Conservation (phyloP, 2,329 filamentous ascomycete genomes). For the Coniochaeta sp. region DNA sequence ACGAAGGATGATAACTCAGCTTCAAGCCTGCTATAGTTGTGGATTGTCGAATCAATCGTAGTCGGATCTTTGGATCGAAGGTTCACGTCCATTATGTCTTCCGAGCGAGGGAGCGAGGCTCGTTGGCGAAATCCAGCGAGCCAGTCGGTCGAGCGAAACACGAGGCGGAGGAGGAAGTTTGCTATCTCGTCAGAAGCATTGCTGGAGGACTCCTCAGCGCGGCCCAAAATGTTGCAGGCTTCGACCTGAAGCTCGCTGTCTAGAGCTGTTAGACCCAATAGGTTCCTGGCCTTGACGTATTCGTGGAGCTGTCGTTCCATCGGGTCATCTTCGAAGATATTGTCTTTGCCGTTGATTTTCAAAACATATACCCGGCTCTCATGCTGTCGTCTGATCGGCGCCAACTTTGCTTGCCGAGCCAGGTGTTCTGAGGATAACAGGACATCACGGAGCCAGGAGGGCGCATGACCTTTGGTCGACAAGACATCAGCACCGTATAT, state of each 20-base stretch:
- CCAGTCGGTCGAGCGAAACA: conserved; percentile 44
- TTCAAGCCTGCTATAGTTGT: conserved; percentile 50
- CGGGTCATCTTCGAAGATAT: conserved; percentile 48
- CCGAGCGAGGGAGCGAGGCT: conserved; percentile 48
- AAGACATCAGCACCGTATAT: conserved; percentile 46
- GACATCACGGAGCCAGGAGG: conserved; percentile 52
- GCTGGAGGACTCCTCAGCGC: conserved; percentile 45
- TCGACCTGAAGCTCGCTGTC: conserved; percentile 53
- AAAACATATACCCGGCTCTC: conserved; percentile 41
- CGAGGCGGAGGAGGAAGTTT: conserved; percentile 48
- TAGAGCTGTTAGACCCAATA: conserved; percentile 51
- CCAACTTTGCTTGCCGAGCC: conserved; percentile 36
- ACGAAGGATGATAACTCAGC: conserved; percentile 47
- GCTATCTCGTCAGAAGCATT: conserved; percentile 41
- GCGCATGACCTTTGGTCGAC: conserved; percentile 27
- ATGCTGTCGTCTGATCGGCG: conserved; percentile 34
- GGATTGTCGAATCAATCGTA: conserved; percentile 51
- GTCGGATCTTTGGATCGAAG: conserved; percentile 44
- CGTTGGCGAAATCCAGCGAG: conserved; percentile 47
- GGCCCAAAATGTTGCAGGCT: conserved; percentile 48
- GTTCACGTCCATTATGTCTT: conserved; percentile 41
- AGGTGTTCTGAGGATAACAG: conserved; percentile 40
- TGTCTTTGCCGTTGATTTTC: conserved; percentile 50
- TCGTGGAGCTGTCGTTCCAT: conserved; percentile 47
- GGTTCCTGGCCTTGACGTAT: conserved; percentile 40